phyloP scores from a whole-genome alignment of 2,329 filamentous ascomycete species.

The Karstenula rhodostoma region DNA sequence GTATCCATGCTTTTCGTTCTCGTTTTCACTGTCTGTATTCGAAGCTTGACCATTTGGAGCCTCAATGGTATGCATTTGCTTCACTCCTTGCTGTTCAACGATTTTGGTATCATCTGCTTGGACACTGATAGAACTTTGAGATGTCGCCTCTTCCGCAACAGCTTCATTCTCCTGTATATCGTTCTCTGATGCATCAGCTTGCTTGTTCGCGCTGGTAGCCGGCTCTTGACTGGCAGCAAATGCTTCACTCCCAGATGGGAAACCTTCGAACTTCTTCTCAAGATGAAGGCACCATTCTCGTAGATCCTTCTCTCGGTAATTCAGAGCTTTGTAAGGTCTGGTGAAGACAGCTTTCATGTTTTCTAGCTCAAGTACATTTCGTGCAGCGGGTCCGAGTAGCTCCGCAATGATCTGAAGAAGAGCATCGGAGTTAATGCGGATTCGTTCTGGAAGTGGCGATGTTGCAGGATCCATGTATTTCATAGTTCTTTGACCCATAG shows the following conservation, averaged over 20 bases:
- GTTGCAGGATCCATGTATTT: neutral
- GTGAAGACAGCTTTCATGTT: constrained; percentile 7
- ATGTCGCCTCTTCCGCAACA: no score
- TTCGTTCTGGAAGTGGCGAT: constrained; percentile 14
- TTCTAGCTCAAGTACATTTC: neutral
- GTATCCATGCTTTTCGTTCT: neutral
- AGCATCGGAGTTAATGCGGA: constrained; percentile 12
- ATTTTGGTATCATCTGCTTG: no score
- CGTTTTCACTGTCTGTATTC: neutral
- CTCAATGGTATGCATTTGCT: no score
- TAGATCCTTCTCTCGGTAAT: constrained; percentile 7
- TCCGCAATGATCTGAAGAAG: constrained; percentile 9
- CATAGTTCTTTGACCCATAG: neutral
- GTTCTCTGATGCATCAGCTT: no score
- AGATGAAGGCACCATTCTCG: constrained; percentile 9
- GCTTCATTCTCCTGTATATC: no score
- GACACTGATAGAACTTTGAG: no score
- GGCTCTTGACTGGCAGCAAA: neutral
- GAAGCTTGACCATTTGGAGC: no score
- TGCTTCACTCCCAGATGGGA: neutral
- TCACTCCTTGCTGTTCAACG: no score
- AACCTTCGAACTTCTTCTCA: constrained; percentile 7
- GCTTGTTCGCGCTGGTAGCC: no score
- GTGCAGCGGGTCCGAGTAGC: neutral
- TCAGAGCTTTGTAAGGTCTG: constrained; percentile 10